Conservation (phyloP, 805 yeast species). For the Metschnikowia lochheadii region DNA sequence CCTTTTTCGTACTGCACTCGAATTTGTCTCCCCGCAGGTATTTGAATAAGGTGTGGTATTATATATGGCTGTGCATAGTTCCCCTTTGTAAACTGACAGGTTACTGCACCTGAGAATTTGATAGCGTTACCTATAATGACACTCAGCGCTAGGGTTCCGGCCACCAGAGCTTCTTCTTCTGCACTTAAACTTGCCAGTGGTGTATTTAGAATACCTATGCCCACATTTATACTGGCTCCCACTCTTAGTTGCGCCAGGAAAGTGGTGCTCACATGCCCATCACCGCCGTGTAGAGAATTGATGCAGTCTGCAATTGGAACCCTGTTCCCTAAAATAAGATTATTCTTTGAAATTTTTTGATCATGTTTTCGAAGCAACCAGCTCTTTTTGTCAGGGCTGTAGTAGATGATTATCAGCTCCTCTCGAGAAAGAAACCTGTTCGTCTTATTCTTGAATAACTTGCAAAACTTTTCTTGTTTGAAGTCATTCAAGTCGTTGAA, state of each 20-base stretch:
- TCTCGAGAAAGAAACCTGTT: slow-evolving; percentile 3
- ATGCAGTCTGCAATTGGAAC: slow-evolving; percentile 12
- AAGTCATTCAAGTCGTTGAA: neutral
- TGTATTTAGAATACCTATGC: slow-evolving; percentile 4
- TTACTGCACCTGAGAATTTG: slow-evolving; percentile 12
- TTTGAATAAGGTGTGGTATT: slow-evolving; percentile 10
- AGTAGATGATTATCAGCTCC: slow-evolving; percentile 8
- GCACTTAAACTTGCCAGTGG: neutral
- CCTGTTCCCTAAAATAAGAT: slow-evolving; percentile 3
- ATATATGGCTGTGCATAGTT: slow-evolving; percentile 16
- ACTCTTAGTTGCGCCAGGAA: slow-evolving; percentile 7
- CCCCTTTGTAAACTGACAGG: slow-evolving; percentile 10
- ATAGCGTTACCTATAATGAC: slow-evolving; percentile 7
- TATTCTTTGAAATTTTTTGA: neutral
- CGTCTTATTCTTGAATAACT: slow-evolving; percentile 2
- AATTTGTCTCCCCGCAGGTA: slow-evolving; percentile 12
- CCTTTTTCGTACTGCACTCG: neutral
- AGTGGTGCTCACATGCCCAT: slow-evolving; percentile 11
- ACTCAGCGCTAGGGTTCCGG: slow-evolving; percentile 7
- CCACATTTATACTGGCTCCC: neutral
- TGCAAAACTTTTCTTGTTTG: neutral
- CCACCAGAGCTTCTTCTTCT: slow-evolving; percentile 1
- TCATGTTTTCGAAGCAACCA: slow-evolving; percentile 8
- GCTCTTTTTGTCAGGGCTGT: slow-evolving; percentile 1
- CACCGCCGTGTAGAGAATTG: slow-evolving; percentile 8